A percentile compares a stretch with the other conserved stretches of the same genome.
Conservation (phyloP, 257 asterid species). For the Nemophila menziesii region DNA sequence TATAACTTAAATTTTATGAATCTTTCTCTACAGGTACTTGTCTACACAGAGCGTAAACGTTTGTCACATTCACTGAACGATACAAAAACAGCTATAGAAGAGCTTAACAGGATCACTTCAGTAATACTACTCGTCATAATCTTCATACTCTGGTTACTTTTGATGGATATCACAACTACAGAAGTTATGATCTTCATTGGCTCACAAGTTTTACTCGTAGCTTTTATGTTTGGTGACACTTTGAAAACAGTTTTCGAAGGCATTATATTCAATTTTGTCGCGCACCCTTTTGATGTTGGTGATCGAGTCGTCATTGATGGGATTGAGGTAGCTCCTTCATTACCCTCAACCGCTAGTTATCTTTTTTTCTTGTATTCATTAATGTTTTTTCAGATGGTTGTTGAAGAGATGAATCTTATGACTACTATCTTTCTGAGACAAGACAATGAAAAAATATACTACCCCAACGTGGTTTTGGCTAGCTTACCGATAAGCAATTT, state of each 20-base stretch:
- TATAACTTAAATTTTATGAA: neutral
- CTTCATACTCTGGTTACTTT: slow-evolving; percentile 15
- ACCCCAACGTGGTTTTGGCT: too few species aligned
- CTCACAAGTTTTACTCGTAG: slow-evolving; percentile 17
- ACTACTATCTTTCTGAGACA: too few species aligned
- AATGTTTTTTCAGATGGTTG: neutral
- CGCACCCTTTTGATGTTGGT: slow-evolving; percentile 22
- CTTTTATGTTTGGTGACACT: slow-evolving; percentile 21
- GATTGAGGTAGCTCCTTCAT: too few species aligned
- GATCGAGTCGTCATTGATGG: slow-evolving; percentile 16
- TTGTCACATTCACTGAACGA: too few species aligned
- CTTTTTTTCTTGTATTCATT: neutral
- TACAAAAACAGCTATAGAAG: too few species aligned
- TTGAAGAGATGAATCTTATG: too few species aligned
- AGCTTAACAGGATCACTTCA: too few species aligned
- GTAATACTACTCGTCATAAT: slow-evolving; percentile 10
- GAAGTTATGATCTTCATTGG: slow-evolving; percentile 14
- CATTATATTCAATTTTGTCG: slow-evolving; percentile 14
- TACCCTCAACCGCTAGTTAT: too few species aligned
- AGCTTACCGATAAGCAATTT: too few species aligned
- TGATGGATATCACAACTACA: slow-evolving; percentile 21
- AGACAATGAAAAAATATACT: too few species aligned
- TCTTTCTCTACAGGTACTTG: slow-evolving; percentile 11
- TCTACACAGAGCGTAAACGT: too few species aligned
- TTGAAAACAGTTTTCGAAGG: too few species aligned